Evolutionary conservation across 495 filamentous ascomycete species (phyloP).

Genomic region (Aspergillus ostianus): DNA sequence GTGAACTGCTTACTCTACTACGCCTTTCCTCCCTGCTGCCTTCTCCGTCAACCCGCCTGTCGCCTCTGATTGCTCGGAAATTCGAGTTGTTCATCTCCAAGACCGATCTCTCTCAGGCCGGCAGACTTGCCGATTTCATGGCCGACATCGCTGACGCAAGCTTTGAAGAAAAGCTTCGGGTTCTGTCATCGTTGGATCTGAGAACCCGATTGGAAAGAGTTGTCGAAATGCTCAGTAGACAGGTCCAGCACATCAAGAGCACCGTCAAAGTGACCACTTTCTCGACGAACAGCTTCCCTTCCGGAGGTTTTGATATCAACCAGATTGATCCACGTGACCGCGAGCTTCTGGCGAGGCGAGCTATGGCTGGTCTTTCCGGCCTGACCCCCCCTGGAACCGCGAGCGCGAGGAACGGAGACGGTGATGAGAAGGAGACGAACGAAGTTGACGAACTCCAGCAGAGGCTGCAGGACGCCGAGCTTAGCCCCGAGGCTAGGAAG

Average conservation of each 20-base stretch:
- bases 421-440: slow-evolving; percentile 71
- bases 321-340: slow-evolving; percentile 52
- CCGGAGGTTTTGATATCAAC: slow-evolving; percentile 53
- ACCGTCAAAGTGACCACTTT: slow-evolving; percentile 75
- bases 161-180: slow-evolving; percentile 83
- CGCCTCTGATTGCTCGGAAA: slow-evolving; percentile 78
- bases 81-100: slow-evolving; percentile 80
- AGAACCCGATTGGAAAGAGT: slow-evolving; percentile 75
- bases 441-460: slow-evolving; percentile 92
- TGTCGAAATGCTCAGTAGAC: slow-evolving; percentile 74
- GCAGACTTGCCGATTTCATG: slow-evolving; percentile 94
- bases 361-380: slow-evolving; percentile 50
- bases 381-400: slow-evolving; percentile 51
- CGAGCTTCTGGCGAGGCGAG: slow-evolving; percentile 50
- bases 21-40: slow-evolving; percentile 75
- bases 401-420: slow-evolving; percentile 41
- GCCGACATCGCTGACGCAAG: slow-evolving; percentile 80
- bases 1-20: slow-evolving; percentile 77
- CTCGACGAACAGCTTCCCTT: slow-evolving; percentile 56
- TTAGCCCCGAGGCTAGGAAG: slow-evolving; percentile 75
- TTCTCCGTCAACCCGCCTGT: slow-evolving; percentile 59
- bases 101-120: slow-evolving; percentile 75
- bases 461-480: slow-evolving; percentile 74
- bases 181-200: slow-evolving; percentile 73
- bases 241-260: slow-evolving; percentile 77